Base-by-base conservation (phyloP, 495 filamentous ascomycete species). In the Penicillium paxilli region DNA sequence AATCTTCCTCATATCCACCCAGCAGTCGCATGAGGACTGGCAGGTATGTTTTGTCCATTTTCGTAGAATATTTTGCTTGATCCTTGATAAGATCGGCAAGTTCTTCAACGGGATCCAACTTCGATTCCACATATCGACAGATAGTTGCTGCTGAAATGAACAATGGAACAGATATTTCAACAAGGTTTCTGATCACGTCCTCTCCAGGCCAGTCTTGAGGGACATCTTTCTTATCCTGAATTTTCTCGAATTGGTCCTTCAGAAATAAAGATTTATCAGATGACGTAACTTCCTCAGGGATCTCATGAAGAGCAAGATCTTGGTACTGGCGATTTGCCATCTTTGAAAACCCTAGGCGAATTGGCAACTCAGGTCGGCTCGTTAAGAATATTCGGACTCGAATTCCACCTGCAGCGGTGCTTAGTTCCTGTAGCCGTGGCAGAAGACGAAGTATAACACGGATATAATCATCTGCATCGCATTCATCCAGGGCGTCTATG, bases 131-230 rank as follows among this genome's bases (percentile, higher is more conserved):
- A 30, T 48, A 23, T 2, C 21, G 44, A 10, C 45, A 54, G 2
- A 23, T 10, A 12, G 52, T 48, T 17, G 45, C 44, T 11, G 52
- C 45, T 25, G 44, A 54, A 24, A 54, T 48, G 16, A 54, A 54
- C 19, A 54, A 49, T 7, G 44, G 45, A 28, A 40, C 25, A 0
- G 52, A 54, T n/a, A 54, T 42, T 23, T 7, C 5, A 14, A 54
- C 42, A 3, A 53, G 44, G 3, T n/a, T 40, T 47, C 37, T 20
- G n/a, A 47, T 2, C 25, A 38, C 16, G 2, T 1, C n/a, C 1
- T 24, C 42, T 16, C 67, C 62, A 9, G 78, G 79, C 78, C 77
- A 82, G 25, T 61, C 54, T 4, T 1, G 5, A 17, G 23, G 30
- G 16, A 60, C 10, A 10, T 11, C 49, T 23, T 5, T 19, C 28